phyloP scores from a whole-genome alignment of 768 basidiomycete genomes.

The Auricularia sp. region DNA sequence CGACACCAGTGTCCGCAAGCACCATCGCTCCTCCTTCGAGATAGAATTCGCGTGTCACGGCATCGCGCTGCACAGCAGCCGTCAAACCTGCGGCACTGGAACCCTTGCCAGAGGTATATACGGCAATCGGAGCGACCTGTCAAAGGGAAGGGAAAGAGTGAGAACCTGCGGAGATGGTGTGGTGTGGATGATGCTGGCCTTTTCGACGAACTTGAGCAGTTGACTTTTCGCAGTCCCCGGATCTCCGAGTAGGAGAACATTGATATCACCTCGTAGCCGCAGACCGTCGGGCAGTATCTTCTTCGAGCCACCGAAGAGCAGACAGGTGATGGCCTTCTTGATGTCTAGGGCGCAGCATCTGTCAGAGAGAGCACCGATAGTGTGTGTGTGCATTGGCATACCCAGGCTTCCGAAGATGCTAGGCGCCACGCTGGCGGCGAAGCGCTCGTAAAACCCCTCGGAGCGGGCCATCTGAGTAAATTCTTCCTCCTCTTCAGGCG shows the following conservation, averaged over 20 bases:
- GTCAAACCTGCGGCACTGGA: conserved; percentile 98
- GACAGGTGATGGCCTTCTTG: conserved; percentile 92
- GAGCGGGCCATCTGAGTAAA: conserved; percentile 85
- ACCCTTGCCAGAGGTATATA: conserved; percentile 97
- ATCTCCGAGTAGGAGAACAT: conserved; percentile 91
- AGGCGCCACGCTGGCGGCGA: conserved; percentile 88
- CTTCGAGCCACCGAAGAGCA: conserved; percentile 96
- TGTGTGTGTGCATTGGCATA: conserved; percentile 22
- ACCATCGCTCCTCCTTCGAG: conserved; percentile 99
- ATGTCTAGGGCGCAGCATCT: conserved; percentile 53
- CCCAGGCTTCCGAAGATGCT: conserved; percentile 95
- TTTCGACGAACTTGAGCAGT: conserved; percentile 96
- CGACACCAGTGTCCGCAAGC: conserved; percentile 93
- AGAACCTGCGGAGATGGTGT: background rate
- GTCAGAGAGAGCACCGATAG: background rate
- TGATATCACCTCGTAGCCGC: conserved; percentile 94
- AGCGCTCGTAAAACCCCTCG: conserved; percentile 85
- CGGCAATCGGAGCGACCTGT: conserved; percentile 92
- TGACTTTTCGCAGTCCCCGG: conserved; percentile 99
- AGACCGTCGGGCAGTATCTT: conserved; percentile 96
- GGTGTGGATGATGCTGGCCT: conserved; percentile 32
- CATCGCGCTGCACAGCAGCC: conserved; percentile 90
- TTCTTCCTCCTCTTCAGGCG: conserved; percentile 95
- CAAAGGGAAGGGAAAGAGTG: conserved; percentile 2
- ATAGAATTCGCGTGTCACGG: conserved; percentile 95